Evolutionary conservation across 1,139 yeast genomes (phyloP), one percentile per base, ranked within the genome.

Genomic region (Arxiozyma slooffiae): DNA sequence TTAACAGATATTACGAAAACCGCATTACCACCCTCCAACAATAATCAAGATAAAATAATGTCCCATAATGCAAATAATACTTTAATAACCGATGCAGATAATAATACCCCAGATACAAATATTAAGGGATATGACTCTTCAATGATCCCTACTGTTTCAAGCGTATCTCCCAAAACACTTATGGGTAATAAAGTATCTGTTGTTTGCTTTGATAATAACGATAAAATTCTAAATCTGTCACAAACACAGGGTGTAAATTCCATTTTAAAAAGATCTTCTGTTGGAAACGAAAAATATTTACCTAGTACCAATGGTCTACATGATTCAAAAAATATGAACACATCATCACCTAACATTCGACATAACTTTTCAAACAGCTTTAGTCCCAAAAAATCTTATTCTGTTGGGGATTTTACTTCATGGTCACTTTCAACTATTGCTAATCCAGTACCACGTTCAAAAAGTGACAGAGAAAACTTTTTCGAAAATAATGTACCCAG

Each of bases 1-100:
- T 49, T 64, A 23, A 60, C 66, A 2, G 67, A 62, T 51, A 61
- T 64, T 17, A 64, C 67, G 1, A 62, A 61, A 44, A 49, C 54
- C 1, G 42, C 52, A n/a, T 8, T 24, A 26, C 44, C 51, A 8
- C 30, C 37, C n/a, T 20, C 34, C 9, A 36, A 30, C 7, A 40
- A 23, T 17, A 11, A 40, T 23, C 43, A 40, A 40, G 14, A 40
- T 16, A 26, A 40, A 9, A 16, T 40, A n/a, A 23, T 7, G 9
- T 2, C 8, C 16, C 24, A n/a, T 23, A 23, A 39, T 30, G 23
- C 2, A 20, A 26, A n/a, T 14, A 20, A 30, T 20, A 26, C 14
- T n/a, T 9, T 17, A 40, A 17, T 4, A 16, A n/a, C 26, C 14
- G 38, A 17, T 41, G 36, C 11, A 30, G n/a, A 30, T 3, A 30